Base-by-base conservation (phyloP, 257 asterid genomes). In the Solanum sitiens region DNA sequence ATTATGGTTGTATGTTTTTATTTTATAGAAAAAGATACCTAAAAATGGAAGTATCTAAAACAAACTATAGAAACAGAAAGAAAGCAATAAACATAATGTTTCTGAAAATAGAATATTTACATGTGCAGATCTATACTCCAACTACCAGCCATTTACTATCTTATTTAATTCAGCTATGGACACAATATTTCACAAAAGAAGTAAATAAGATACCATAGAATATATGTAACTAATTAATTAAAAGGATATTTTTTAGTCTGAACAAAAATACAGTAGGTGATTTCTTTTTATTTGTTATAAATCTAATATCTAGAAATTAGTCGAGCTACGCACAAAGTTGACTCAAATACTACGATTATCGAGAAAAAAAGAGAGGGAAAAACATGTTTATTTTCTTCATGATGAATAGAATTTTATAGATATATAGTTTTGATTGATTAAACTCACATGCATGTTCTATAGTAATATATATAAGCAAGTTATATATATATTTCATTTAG, bases 101-200 rank as follows among this genome's bases (percentile, higher is more conserved):
- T 80, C 85, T 80, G 40, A 82, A 82, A 82, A 82, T 82, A 82
- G 86, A 80, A 50, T 50, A 82, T 23, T 16, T 82, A 20, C 71
- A 82, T 82, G 71, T 82, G 70, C 68, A 79, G 16, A 25, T 45
- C 20, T 82, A 50, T 30, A 82, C 86, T 82, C 86, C 86, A 82
- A 82, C 71, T 32, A 56, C 70, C 71, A 50, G 71, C 45, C 71
- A 82, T 80, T 71, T 50, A 50, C 86, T 47, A 82, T 40, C 42
- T 79, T 80, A 80, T 47, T 9, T 8, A 73, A 35, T 80, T 45
- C 45, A 30, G 32, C 45, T 82, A 1, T 32, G 44, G 44, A 32
- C 16, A 50, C 21, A 82, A 32, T 10, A 47, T 80, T 27, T 30
- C 67, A 47, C 15, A 47, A 45, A 79, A 30, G 37, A 47, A 16